These are phyloP conservation scores for Pelargonium myrrhifolium DNA, from an alignment of 441 rosid species.

Conservation along the genomic window DNA sequence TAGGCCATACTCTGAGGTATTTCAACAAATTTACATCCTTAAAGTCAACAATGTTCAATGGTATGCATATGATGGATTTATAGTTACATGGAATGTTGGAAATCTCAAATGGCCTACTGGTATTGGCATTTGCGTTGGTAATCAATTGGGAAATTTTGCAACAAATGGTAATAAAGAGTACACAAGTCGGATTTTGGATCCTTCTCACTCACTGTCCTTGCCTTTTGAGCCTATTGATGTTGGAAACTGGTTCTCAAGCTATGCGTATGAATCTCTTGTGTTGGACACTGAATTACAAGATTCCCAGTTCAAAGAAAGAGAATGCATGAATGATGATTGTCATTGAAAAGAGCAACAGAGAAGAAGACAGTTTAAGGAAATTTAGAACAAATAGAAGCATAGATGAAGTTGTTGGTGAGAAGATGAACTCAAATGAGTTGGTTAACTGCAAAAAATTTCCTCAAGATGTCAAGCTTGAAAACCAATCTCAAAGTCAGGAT, in stretches of 20 bases:
- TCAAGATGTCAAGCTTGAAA: constrained; percentile 19
- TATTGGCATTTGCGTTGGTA: no score
- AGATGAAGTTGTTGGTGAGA: constrained; percentile 19
- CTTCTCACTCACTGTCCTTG: constrained; percentile 20
- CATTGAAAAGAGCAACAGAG: constrained; percentile 26
- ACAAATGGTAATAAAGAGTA: background rate
- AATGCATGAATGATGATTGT: constrained; percentile 23
- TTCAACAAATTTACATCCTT: no score
- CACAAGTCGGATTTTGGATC: constrained; percentile 22
- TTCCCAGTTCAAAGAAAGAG: constrained; percentile 17
- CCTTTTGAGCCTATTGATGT: constrained; percentile 59
- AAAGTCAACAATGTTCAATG: no score
- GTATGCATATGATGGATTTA: no score
- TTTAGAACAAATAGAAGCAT: constrained; percentile 19
- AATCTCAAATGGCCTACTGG: no score
- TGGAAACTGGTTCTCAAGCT: constrained; percentile 41
- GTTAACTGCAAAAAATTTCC: constrained; percentile 2
- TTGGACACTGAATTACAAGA: constrained; percentile 11
- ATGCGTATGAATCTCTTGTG: constrained; percentile 4
- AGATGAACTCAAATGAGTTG: constrained; percentile 14
- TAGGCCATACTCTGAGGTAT: no score
- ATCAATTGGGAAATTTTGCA: background rate
- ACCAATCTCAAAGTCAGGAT: constrained; percentile 15
- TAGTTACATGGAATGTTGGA: no score
- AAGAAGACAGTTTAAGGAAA: constrained; percentile 17